Evolutionary conservation across 306 rosid species (phyloP), one percentile per base, ranked within the genome.

Genomic region (Mimosa bimucronata): DNA sequence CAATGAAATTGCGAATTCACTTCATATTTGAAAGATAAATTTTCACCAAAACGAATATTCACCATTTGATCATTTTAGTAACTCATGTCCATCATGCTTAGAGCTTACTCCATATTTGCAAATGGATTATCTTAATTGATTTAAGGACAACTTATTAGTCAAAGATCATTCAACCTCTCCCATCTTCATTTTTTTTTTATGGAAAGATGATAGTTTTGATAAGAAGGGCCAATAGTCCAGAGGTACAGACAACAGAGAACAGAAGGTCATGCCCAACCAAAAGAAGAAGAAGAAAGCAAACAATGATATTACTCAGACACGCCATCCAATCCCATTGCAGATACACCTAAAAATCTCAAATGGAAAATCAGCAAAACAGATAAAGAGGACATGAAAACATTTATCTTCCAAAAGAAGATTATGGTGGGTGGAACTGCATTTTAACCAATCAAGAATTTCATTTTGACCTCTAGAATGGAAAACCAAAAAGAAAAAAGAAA

Each of bases 1-100:
- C 78, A 80, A 66, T 18, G 73, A 30, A 60, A 29, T 46, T 77
- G 73, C 31, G 68, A 34, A 60, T 40, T 65, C 21, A 65, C 52
- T 41, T 75, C 30, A 81, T 79, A 69, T 12, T 34, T 41, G 61
- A 53, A 53, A 53, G 61, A n/a, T n/a, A 3, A 23, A 52, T 52
- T 53, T 19, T 53, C 52, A 74, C 50, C 7, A 53, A 21, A 25
- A 38, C 40, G 14, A 57, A 23, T 12, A 37, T 38, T 13, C 13
- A 37, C 30, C 9, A 1, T 31, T n/a, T 34, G 29, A 6, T 31
- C 13, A 57, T 23, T n/a, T 55, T 14, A 57, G 21, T 37, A 12
- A 74, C 19, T 15, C 48, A 65, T n/a, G 10, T 29, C 11, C 2
- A 45, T 21, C 1, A 44, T 62, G 21, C 62, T 46, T 28, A 42